Base-by-base conservation (phyloP, 2,329 filamentous ascomycete genomes). In the Claviceps citrina region DNA sequence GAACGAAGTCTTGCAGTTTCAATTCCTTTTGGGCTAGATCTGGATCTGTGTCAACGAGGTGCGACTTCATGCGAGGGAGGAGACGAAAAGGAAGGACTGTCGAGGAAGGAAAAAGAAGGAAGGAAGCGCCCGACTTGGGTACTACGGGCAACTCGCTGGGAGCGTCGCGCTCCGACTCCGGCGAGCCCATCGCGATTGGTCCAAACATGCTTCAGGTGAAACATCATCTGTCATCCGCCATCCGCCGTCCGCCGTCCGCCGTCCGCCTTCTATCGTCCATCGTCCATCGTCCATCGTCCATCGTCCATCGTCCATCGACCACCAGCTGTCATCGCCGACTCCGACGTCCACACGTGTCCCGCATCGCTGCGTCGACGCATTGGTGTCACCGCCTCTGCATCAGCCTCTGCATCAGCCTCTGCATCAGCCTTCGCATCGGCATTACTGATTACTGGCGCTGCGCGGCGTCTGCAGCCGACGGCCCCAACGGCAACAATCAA, bases 341-440 rank as follows among this genome's bases (percentile, higher is more conserved):
- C 36, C 30, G 43, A 44, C 41, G 36, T 38, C 38, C 43, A 43
- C 46, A 47, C 46, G 46, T 48, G 39, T 44, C 35, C n/a, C 35
- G 18, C 31, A 31, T 38, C 27, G 13, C 37, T n/a, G 36, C 35
- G 24, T 20, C 31, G 6, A 26, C 26, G 6, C 25, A 30, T 25
- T 9, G 10, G 10, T 16, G 15, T 26, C 20, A 15, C 33, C 5
- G 24, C 34, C 15, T 24, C 32, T 31, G 22, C 22, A 35, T 35
- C n/a, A 12, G 15, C 9, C 5, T 18, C n/a, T 24, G 10, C 15
- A 26, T 20, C 15, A 10, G 20, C 31, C 7, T n/a, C 19, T 24
- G n/a, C 18, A 12, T 32, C 26, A n/a, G 26, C 26, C 8, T 30
- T n/a, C 16, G 27, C 27, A 30, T 19, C 19, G 19, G 18, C 38